These are phyloP conservation scores for Boletellus deceptivus DNA, from an alignment of 1,284 basidiomycete genomes.

Conservation along the genomic window DNA sequence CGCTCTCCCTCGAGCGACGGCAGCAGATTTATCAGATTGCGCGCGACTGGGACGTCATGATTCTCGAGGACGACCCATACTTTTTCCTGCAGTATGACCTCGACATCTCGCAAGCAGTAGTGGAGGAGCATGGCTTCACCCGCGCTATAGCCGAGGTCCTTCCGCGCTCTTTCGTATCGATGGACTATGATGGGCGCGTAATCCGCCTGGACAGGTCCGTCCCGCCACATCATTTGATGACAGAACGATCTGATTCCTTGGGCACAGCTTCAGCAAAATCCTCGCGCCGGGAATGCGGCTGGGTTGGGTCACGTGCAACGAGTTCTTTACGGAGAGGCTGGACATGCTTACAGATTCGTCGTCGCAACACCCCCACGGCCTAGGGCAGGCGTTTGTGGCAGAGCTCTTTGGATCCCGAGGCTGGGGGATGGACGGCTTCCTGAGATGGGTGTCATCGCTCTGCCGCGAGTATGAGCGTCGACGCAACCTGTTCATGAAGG, in stretches of 20 bases:
- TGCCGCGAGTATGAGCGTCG: slow-evolving; percentile 33
- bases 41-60: slow-evolving; percentile 51
- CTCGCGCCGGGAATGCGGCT: slow-evolving; percentile 56
- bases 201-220: slow-evolving; percentile 48
- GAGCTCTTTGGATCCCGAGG: slow-evolving; percentile 29
- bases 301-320: slow-evolving; percentile 52
- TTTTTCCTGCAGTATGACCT: slow-evolving; percentile 48
- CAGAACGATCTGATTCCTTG: too few species aligned
- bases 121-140: slow-evolving; percentile 29
- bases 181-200: slow-evolving; percentile 57
- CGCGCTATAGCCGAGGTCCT: slow-evolving; percentile 34
- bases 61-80: slow-evolving; percentile 58
- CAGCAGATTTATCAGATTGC: slow-evolving; percentile 54
- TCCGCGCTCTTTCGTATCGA: slow-evolving; percentile 45
- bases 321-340: slow-evolving; percentile 48
- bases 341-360: slow-evolving; percentile 38
- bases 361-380: slow-evolving; percentile 32
- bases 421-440: slow-evolving; percentile 33
- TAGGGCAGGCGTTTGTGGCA: slow-evolving; percentile 33
- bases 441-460: slow-evolving; percentile 33
- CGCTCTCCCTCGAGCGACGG: slow-evolving; percentile 49
- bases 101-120: slow-evolving; percentile 19
- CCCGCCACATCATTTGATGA: slow-evolving; percentile 25
- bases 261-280: slow-evolving; percentile 36
- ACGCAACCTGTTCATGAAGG: slow-evolving; percentile 34